A percentile compares a stretch with the other conserved stretches of the same genome.
Evolutionary conservation across 192 early-diverging fungal species (phyloP).

Genomic region (Gamsiella multidivaricata): DNA sequence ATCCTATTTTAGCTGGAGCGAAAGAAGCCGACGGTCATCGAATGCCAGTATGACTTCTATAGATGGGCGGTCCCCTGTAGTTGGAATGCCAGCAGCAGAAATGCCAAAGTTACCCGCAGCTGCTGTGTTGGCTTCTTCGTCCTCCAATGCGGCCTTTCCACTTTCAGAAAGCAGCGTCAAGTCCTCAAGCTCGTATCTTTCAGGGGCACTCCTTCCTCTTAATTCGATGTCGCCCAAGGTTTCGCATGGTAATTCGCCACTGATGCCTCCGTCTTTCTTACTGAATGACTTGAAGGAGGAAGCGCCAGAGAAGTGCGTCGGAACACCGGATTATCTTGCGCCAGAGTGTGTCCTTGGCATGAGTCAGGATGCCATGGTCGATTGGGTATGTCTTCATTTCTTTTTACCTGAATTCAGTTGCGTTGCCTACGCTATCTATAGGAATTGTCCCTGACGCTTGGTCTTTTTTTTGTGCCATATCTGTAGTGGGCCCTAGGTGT

Average conservation of each 20-base stretch:
- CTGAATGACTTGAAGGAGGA: slow-evolving; percentile 60
- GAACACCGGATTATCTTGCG: slow-evolving; percentile 92
- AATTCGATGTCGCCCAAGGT: slow-evolving; percentile 41
- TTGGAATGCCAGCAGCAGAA: slow-evolving; percentile 28
- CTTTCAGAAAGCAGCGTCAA: slow-evolving; percentile 50
- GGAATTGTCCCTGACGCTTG: background rate
- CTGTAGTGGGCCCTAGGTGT: slow-evolving; percentile 88
- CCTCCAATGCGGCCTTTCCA: slow-evolving; percentile 45
- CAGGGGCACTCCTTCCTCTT: slow-evolving; percentile 21
- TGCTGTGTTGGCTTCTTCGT: slow-evolving; percentile 30
- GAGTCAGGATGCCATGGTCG: slow-evolving; percentile 85
- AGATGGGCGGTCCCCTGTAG: slow-evolving; percentile 38
- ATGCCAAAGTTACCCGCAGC: slow-evolving; percentile 46
- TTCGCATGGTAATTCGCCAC: slow-evolving; percentile 42
- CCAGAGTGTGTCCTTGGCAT: slow-evolving; percentile 88
- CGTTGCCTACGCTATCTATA: background rate
- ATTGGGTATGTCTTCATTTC: slow-evolving; percentile 75
- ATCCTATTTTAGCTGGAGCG: slow-evolving; percentile 52
- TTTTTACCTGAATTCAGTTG: background rate
- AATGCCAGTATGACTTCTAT: slow-evolving; percentile 56
- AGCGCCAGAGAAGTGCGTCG: slow-evolving; percentile 70
- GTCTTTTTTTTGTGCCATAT: slow-evolving; percentile 10
- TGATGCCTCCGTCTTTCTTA: slow-evolving; percentile 56
- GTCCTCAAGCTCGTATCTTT: slow-evolving; percentile 46
- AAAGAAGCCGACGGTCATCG: slow-evolving; percentile 59